These are phyloP conservation scores for Malus hybrid DNA, from an alignment of 331 rosid genomes.

Conservation along the genomic window DNA sequence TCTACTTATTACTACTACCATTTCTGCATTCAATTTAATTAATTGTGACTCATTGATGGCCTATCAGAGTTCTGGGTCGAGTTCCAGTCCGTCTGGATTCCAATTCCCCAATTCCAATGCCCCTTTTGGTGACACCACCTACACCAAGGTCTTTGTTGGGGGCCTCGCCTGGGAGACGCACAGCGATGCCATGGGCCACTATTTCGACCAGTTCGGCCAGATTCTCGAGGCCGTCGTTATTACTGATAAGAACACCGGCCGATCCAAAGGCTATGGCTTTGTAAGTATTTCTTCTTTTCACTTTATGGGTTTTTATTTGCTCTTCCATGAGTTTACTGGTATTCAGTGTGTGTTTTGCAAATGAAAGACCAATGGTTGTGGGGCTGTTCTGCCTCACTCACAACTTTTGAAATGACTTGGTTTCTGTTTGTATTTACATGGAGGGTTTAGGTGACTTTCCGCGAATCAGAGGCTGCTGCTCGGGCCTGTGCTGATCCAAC, in stretches of 20 bases:
- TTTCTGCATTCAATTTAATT: background rate
- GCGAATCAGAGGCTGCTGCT: conserved; percentile 89
- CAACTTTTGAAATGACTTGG: conserved; percentile 50
- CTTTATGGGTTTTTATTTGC: background rate
- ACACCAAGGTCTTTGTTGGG: conserved; percentile 93
- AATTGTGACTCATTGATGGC: conserved; percentile 45
- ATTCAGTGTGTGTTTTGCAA: no score
- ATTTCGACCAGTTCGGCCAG: conserved; percentile 79
- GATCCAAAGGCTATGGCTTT: conserved; percentile 99
- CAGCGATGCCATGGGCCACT: conserved; percentile 78
- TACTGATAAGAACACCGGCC: conserved; percentile 81
- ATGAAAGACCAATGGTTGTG: no score
- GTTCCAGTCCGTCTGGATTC: conserved; percentile 80
- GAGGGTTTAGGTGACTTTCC: conserved; percentile 99
- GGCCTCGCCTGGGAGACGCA: conserved; percentile 99
- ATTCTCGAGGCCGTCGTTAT: conserved; percentile 97
- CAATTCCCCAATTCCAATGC: conserved; percentile 39
- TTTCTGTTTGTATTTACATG: conserved; percentile 56
- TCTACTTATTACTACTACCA: no score
- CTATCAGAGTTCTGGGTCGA: conserved; percentile 36
- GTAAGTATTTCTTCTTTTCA: conserved; percentile 55
- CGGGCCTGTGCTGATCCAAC: conserved; percentile 91
- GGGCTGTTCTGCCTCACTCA: background rate
- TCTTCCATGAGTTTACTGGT: background rate
- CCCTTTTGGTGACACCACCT: conserved; percentile 93